A percentile compares a stretch with the other conserved stretches of the same genome.
phyloP scores from a whole-genome alignment of 2,329 filamentous ascomycete species.

The Aaosphaeria pasadenensis region DNA sequence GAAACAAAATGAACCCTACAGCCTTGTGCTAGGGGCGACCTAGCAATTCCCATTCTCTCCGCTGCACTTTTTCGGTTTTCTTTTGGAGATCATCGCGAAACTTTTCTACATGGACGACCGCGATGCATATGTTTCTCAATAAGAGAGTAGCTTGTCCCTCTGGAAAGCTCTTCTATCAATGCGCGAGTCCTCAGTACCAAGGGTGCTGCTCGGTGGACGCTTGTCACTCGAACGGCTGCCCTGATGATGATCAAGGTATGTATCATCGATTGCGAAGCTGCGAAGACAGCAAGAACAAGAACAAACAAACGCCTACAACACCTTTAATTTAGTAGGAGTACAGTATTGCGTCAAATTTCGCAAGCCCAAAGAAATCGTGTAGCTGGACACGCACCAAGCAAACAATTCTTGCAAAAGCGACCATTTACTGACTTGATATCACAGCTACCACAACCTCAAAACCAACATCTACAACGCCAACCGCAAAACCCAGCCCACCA shows the following conservation, averaged over 20 bases:
- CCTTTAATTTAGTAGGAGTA: too few species aligned
- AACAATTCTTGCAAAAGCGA: too few species aligned
- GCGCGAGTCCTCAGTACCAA: slow-evolving; percentile 10
- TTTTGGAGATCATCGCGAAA: background rate
- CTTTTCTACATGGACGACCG: background rate
- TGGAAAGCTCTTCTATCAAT: slow-evolving; percentile 12
- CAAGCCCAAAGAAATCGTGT: too few species aligned
- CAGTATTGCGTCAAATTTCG: too few species aligned
- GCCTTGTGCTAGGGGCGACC: too few species aligned
- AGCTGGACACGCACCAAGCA: too few species aligned
- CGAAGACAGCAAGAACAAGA: background rate
- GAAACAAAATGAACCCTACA: too few species aligned
- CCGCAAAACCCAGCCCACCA: too few species aligned
- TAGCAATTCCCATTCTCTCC: too few species aligned
- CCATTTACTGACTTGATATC: too few species aligned
- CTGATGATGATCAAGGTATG: background rate
- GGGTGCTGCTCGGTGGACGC: slow-evolving; percentile 26
- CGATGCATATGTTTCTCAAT: slow-evolving; percentile 11
- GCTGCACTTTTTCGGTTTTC: background rate
- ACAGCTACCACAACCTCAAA: too few species aligned
- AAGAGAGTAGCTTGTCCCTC: background rate
- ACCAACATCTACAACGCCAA: too few species aligned
- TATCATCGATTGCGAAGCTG: background rate
- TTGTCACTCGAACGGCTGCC: slow-evolving; percentile 18
- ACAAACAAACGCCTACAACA: background rate